Evolutionary conservation across 768 basidiomycete species (phyloP).

Genomic region (Antrodiella citrinella): DNA sequence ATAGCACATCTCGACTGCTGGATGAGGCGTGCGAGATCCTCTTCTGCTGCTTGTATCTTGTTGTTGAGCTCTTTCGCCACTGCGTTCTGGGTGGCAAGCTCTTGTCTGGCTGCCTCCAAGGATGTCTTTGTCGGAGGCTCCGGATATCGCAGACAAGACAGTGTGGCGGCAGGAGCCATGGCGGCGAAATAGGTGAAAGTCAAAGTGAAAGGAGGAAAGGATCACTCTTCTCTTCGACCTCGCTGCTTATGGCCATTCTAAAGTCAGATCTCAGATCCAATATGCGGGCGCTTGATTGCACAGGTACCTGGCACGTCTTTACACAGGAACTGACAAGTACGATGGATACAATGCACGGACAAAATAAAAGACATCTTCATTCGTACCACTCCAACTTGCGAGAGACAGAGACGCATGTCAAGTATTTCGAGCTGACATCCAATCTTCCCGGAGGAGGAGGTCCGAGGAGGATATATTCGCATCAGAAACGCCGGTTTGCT

Average conservation of each 20-base stretch:
- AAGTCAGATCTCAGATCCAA: not conserved
- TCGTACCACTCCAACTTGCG: no score
- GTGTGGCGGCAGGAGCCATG: slow-evolving; percentile 11
- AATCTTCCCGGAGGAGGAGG: no score
- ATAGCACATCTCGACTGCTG: slow-evolving; percentile 47
- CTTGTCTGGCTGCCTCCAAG: slow-evolving; percentile 42
- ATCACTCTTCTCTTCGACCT: not conserved
- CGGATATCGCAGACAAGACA: slow-evolving; percentile 27
- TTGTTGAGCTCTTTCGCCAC: slow-evolving; percentile 27
- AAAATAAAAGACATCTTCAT: no score
- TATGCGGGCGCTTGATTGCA: no score
- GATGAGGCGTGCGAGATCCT: slow-evolving; percentile 50
- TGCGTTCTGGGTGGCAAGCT: slow-evolving; percentile 28
- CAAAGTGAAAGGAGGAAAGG: not conserved
- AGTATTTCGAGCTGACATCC: no score
- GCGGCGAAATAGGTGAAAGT: not conserved
- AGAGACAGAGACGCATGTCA: no score
- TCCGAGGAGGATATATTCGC: no score
- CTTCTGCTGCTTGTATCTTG: slow-evolving; percentile 47
- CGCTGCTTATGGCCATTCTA: not conserved
- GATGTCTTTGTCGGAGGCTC: slow-evolving; percentile 55
- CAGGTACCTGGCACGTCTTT: no score
- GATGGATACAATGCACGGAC: no score
- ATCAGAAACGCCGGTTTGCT: no score
- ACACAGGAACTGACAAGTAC: no score